These are phyloP conservation scores for Cryptococcus floricola DNA, from an alignment of 1,284 basidiomycete genomes.

Conservation along the genomic window DNA sequence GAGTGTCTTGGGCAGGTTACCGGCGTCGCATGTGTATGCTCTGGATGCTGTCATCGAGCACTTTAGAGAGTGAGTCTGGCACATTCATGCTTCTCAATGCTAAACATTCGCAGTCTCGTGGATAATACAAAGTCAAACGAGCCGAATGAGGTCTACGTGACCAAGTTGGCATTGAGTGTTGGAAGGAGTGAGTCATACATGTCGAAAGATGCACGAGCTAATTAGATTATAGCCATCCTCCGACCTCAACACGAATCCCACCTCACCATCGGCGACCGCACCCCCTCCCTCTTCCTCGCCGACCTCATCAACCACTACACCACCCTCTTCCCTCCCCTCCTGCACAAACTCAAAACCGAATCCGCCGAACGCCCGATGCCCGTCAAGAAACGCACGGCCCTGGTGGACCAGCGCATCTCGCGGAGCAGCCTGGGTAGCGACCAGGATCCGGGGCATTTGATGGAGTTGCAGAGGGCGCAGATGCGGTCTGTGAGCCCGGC, in stretches of 20 bases:
- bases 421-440: constrained; percentile 55
- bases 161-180: constrained; percentile 79
- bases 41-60: constrained; percentile 76
- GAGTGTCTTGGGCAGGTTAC: constrained; percentile 65
- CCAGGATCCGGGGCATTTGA: constrained; percentile 49
- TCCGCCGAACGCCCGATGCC: constrained; percentile 70
- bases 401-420: constrained; percentile 76
- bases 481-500: constrained; percentile 13
- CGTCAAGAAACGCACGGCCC: constrained; percentile 77
- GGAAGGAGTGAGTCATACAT: constrained; percentile 64
- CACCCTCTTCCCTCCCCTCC: constrained; percentile 70
- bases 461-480: constrained; percentile 44
- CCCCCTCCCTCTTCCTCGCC: constrained; percentile 72
- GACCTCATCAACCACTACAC: constrained; percentile 77
- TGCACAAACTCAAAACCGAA: constrained; percentile 78
- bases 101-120: constrained; percentile 57
- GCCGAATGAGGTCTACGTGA: constrained; percentile 67
- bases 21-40: constrained; percentile 74
- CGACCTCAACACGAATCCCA: constrained; percentile 77
- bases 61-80: constrained; percentile 60
- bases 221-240: constrained; percentile 60
- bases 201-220: neutral
- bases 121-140: constrained; percentile 65
- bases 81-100: neutral
- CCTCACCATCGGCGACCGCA: constrained; percentile 78